A percentile compares a stretch with the other conserved stretches of the same genome.
Evolutionary conservation across 1,284 basidiomycete species (phyloP).

Genomic region (Mycosarcoma mackinlayi): DNA sequence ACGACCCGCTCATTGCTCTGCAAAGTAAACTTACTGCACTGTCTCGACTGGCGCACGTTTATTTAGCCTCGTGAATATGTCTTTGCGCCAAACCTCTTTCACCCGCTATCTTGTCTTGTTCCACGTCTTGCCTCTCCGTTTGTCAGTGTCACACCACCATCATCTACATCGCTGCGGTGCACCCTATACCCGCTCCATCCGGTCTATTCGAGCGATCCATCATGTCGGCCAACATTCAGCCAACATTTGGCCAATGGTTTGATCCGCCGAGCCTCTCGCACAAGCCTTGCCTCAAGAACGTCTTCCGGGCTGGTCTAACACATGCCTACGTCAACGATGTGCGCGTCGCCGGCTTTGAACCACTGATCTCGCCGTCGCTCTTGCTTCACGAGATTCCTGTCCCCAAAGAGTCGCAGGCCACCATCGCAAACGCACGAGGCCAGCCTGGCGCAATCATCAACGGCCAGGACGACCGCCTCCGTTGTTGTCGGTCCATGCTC

Average conservation of each 20-base stretch:
- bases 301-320: conserved; percentile 30
- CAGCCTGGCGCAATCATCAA: conserved; percentile 59
- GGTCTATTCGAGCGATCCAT: neutral
- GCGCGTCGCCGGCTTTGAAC: conserved; percentile 66
- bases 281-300: conserved; percentile 25
- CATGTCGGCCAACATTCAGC: conserved; percentile 41
- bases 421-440: conserved; percentile 60
- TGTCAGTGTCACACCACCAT: too few relatives aligned
- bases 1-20: too few relatives aligned
- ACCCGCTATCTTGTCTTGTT: too few relatives aligned
- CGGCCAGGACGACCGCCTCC: conserved; percentile 64
- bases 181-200: too few relatives aligned
- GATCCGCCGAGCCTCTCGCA: conserved; percentile 40
- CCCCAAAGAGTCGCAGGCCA: conserved; percentile 45
- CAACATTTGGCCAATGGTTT: conserved; percentile 50
- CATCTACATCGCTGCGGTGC: neutral
- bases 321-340: conserved; percentile 60
- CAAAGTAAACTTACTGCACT: too few relatives aligned
- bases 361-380: conserved; percentile 62
- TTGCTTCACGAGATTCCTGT: conserved; percentile 65
- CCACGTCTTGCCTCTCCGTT: too few relatives aligned
- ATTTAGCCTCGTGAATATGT: too few relatives aligned
- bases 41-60: too few relatives aligned
- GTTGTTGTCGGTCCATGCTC: conserved; percentile 84
- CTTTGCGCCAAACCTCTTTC: too few relatives aligned